Conservation (phyloP, 495 filamentous ascomycete genomes). For the Letharia lupina region DNA sequence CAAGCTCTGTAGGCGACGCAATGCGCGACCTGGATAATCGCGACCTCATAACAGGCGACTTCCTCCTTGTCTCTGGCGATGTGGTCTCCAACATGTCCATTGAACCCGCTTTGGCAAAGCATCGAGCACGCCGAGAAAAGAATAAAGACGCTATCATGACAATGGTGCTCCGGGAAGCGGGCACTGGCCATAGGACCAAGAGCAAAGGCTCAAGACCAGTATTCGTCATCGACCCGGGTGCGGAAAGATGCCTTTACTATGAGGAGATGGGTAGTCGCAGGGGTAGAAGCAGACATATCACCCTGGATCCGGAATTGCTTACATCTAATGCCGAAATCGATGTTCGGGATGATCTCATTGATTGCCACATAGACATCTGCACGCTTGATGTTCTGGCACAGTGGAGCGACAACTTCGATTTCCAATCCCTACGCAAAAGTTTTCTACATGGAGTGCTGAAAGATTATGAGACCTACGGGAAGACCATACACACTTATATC, state of each 20-base stretch:
- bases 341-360: conserved; percentile 78
- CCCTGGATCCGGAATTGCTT: conserved; percentile 66
- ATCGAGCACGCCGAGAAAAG: conserved; percentile 69
- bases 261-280: conserved; percentile 54
- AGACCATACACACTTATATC: conserved; percentile 89
- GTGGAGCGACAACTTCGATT: conserved; percentile 98
- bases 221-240: conserved; percentile 76
- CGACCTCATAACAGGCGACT: conserved; percentile 78
- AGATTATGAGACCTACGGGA: conserved; percentile 92
- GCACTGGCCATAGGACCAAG: conserved; percentile 66
- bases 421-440: conserved; percentile 76
- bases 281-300: conserved; percentile 43
- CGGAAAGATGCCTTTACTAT: conserved; percentile 83
- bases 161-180: conserved; percentile 76
- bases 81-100: conserved; percentile 86
- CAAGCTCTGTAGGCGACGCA: conserved; percentile 86
- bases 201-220: conserved; percentile 63
- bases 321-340: conserved; percentile 59
- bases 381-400: conserved; percentile 88
- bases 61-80: conserved; percentile 87
- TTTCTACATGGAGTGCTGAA: conserved; percentile 89
- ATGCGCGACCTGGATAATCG: conserved; percentile 90
- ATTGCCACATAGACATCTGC: conserved; percentile 95
- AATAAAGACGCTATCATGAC: conserved; percentile 99
- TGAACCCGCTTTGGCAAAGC: conserved; percentile 64